phyloP scores from a whole-genome alignment of 164 flowering plant genomes.

The Liquidambar formosana region DNA sequence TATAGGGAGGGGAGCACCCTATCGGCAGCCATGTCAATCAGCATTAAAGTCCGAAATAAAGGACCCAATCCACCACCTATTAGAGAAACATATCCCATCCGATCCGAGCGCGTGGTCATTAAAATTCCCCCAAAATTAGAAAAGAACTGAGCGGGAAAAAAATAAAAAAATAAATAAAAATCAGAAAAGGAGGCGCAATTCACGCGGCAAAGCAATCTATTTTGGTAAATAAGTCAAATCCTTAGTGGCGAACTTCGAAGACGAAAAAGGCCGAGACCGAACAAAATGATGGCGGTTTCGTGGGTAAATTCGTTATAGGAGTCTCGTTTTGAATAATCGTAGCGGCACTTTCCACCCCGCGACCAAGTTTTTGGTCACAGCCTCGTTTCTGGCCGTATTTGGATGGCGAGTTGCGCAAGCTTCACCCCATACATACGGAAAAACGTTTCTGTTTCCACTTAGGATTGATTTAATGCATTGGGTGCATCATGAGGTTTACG shows the following conservation, averaged over 20 bases:
- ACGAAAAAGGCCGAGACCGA: not conserved
- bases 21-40: no score
- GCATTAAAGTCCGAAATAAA: no score
- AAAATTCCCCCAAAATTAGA: no score
- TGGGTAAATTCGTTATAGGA: not conserved
- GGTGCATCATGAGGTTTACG: no score
- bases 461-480: no score
- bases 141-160: not conserved
- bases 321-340: conserved; percentile 11
- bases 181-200: conserved; percentile 24
- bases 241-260: not conserved
- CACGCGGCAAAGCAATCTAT: conserved; percentile 27
- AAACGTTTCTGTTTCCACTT: no score
- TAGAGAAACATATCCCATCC: no score
- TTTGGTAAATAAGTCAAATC: conserved; percentile 6
- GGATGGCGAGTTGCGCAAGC: no score
- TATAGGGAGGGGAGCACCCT: no score
- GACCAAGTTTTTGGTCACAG: not conserved
- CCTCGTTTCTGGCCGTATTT: not conserved
- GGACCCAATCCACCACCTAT: no score
- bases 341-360: not conserved
- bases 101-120: no score
- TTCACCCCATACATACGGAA: no score
- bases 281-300: conserved; percentile 17
- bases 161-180: not conserved